A percentile compares a stretch with the other conserved stretches of the same genome.
Evolutionary conservation across 495 filamentous ascomycete genomes (phyloP).

Genomic region (Hyphodiscus hymeniophilus): DNA sequence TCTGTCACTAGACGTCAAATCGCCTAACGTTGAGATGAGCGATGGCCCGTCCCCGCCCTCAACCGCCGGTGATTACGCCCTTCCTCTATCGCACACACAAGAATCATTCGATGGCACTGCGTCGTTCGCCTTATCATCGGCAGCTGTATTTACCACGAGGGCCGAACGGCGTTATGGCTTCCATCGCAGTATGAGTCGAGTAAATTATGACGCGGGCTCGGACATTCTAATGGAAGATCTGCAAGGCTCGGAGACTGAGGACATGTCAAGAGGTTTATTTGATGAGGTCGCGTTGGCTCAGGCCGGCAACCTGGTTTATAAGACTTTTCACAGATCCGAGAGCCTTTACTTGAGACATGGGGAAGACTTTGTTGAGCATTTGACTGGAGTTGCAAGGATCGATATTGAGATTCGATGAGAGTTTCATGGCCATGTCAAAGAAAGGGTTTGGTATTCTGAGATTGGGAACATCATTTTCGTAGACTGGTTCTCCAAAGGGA

Average conservation of each 20-base stretch:
- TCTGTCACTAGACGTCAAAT: neutral
- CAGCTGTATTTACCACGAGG: neutral
- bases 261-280: neutral
- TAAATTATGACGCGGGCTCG: conserved; percentile 28
- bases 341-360: neutral
- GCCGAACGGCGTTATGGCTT: neutral
- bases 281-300: neutral
- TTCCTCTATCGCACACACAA: neutral
- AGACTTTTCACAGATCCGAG: neutral
- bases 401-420: conserved; percentile 18
- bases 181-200: conserved; percentile 1
- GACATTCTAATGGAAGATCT: conserved; percentile 43
- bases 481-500: no score
- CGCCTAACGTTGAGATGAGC: conserved; percentile 10
- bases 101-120: conserved; percentile 16
- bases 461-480: neutral
- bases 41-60: neutral
- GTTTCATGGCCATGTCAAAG: neutral
- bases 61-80: neutral
- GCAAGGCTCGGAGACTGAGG: neutral
- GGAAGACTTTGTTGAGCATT: conserved; percentile 6
- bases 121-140: neutral
- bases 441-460: neutral
- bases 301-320: neutral
- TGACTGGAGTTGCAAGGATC: conserved; percentile 17